Base-by-base conservation (phyloP, 768 basidiomycete genomes). In the Suillus fuscotomentosus region DNA sequence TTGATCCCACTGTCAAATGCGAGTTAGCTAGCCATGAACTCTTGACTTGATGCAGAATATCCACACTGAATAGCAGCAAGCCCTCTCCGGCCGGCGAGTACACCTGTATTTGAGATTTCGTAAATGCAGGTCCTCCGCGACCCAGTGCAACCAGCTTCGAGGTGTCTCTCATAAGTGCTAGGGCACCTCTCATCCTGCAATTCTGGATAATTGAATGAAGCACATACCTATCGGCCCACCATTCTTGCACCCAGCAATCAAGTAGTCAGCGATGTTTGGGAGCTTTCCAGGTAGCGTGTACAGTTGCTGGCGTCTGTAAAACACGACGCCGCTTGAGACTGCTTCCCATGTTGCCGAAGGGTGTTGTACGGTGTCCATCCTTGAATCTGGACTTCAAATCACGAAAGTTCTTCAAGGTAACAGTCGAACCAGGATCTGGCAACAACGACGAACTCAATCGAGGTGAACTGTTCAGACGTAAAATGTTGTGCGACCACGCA, bases 261-360 rank as follows among this genome's bases (percentile, higher is more conserved):
- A 79, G 73, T 90, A 93, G 75, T 97, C 93, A 22, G 82, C 80
- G 36, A 99, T 78, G 74, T 92, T 86, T 3, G 89, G 89, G 6
- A 94, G 79, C 70, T 90, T 91, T 69, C 90, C 94, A 14, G 87
- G 81, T 62, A 94, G 86, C 1, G 90, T 86, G 73, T 98, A 99
- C 27, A 95, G 81, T 66, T 91, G 90, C 69, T 95, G 88, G 62
- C 90, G 83, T 72, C 90, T 81, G 72, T 98, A 98, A 80, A 97
- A 99, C 39, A 90, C 91, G 70, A 82, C 88, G 31, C 91, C 91
- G 71, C 91, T 87, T 74, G 89, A 86, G 89, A 97, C 93, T 50
- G 95, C 86, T 75, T 96, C 89, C 97, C 97, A 99, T 76, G 86
- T 84, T 38, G 87, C 76, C 3, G 92, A 92, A 2, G 93, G 91